Percentiles rank a stretch among this genome's conserved stretches.
These are phyloP conservation scores for Podochytrium sp. DNA, from an alignment of 192 early-diverging fungal genomes.

Conservation along the genomic window DNA sequence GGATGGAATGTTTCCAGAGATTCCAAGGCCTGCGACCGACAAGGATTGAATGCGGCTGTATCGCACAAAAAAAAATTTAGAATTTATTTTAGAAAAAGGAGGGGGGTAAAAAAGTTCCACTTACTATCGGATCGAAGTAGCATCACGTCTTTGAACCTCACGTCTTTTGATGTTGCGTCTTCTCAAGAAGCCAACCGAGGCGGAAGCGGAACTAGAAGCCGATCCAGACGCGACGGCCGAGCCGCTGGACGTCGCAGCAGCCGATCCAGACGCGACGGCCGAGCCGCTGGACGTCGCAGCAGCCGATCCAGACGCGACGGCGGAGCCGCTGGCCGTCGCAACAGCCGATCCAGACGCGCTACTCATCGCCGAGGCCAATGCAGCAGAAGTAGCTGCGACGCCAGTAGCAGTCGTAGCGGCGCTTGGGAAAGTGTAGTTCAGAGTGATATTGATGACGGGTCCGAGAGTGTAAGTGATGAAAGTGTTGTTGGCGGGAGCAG, in stretches of 20 bases:
- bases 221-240: neutral
- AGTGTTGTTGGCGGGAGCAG: neutral
- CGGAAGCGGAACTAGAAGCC: neutral
- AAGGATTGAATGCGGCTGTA: no score
- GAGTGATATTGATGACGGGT: neutral
- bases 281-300: neutral
- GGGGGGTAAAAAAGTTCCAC: no score
- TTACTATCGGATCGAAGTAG: neutral
- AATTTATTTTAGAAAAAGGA: no score
- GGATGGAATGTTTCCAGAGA: neutral
- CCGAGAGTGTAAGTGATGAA: neutral
- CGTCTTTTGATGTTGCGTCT: neutral
- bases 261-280: no score
- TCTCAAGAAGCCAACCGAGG: neutral
- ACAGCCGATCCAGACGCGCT: no score
- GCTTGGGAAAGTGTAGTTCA: no score
- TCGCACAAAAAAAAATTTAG: no score
- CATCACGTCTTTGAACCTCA: conserved; percentile 1
- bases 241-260: neutral
- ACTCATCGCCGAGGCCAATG: no score
- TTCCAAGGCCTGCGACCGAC: neutral
- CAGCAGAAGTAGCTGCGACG: no score
- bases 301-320: neutral
- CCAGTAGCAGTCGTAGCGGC: no score
- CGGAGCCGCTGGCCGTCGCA: neutral